phyloP scores from a whole-genome alignment of 306 rosid genomes.

The Cicer judaicum region DNA sequence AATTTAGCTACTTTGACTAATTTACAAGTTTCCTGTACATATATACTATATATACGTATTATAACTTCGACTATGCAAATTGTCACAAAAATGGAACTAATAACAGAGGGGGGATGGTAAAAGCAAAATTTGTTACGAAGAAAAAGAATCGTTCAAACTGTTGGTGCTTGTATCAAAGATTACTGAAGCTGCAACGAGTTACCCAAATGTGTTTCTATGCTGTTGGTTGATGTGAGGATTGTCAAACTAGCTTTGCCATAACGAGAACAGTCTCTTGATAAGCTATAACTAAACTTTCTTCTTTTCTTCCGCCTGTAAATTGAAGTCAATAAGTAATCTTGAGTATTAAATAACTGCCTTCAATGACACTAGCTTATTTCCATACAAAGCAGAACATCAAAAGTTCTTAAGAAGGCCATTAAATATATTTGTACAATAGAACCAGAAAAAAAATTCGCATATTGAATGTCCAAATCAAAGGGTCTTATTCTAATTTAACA shows the following conservation, averaged over 20 bases:
- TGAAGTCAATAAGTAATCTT: conserved; percentile 36
- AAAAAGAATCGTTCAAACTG: conserved; percentile 28
- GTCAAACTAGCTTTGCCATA: conserved; percentile 33
- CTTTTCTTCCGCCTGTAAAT: conserved; percentile 56
- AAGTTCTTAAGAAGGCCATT: conserved; percentile 21
- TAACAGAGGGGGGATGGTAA: neutral
- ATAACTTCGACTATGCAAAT: conserved; percentile 37
- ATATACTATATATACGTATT: conserved; percentile 32
- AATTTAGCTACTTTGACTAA: conserved; percentile 4
- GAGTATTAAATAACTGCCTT: conserved; percentile 10
- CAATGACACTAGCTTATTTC: conserved; percentile 26
- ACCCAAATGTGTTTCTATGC: neutral
- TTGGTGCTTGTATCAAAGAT: neutral
- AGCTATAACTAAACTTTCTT: conserved; percentile 44
- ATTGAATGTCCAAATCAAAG: conserved; percentile 15
- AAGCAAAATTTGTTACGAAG: conserved; percentile 6
- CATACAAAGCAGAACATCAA: conserved; percentile 8
- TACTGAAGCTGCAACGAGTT: conserved; percentile 9
- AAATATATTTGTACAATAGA: conserved; percentile 8
- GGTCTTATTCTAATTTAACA: conserved; percentile 18
- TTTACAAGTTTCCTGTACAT: conserved; percentile 47
- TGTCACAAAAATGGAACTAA: neutral
- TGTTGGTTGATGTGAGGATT: conserved; percentile 20
- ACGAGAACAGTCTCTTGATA: conserved; percentile 7
- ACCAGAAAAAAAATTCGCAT: neutral